Evolutionary conservation across 495 filamentous ascomycete species (phyloP).

Genomic region (Ramalina peruviana): DNA sequence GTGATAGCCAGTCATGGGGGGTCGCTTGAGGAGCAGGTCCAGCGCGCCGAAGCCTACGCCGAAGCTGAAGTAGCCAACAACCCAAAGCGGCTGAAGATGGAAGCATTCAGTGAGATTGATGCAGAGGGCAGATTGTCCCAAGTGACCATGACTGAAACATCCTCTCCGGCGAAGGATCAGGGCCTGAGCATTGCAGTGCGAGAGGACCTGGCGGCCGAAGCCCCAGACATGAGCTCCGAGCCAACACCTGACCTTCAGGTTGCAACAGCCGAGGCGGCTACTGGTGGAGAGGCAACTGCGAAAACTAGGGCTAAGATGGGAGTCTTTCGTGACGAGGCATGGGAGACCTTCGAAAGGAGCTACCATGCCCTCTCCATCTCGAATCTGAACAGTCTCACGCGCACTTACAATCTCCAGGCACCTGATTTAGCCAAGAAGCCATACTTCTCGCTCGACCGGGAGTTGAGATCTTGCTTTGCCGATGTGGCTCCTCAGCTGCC

Average conservation of each 20-base stretch:
- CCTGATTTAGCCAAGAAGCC: slow-evolving; percentile 87
- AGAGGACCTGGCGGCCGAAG: slow-evolving; percentile 6
- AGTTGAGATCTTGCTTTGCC: slow-evolving; percentile 66
- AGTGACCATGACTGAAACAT: slow-evolving; percentile 26
- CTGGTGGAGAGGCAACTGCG: not conserved
- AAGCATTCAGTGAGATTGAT: slow-evolving; percentile 31
- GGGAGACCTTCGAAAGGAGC: slow-evolving; percentile 53
- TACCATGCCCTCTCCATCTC: slow-evolving; percentile 70
- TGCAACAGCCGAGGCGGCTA: not conserved
- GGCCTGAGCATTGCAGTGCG: slow-evolving; percentile 10
- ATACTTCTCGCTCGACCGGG: slow-evolving; percentile 73
- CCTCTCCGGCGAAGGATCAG: slow-evolving; percentile 5
- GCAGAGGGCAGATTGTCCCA: slow-evolving; percentile 27
- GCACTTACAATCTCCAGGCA: slow-evolving; percentile 90
- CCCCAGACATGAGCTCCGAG: not conserved
- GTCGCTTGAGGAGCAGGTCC: slow-evolving; percentile 60
- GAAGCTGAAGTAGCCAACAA: slow-evolving; percentile 47
- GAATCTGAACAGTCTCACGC: slow-evolving; percentile 64
- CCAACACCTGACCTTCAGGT: not conserved
- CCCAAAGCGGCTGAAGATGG: slow-evolving; percentile 28
- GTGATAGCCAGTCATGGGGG: slow-evolving; percentile 72
- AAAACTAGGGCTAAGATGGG: slow-evolving; percentile 9
- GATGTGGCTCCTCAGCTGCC: slow-evolving; percentile 70
- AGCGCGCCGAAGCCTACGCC: slow-evolving; percentile 57
- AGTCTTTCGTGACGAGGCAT: slow-evolving; percentile 31